Base-by-base conservation (phyloP, 129 eudicot genomes). In the Erigeron canadensis region DNA sequence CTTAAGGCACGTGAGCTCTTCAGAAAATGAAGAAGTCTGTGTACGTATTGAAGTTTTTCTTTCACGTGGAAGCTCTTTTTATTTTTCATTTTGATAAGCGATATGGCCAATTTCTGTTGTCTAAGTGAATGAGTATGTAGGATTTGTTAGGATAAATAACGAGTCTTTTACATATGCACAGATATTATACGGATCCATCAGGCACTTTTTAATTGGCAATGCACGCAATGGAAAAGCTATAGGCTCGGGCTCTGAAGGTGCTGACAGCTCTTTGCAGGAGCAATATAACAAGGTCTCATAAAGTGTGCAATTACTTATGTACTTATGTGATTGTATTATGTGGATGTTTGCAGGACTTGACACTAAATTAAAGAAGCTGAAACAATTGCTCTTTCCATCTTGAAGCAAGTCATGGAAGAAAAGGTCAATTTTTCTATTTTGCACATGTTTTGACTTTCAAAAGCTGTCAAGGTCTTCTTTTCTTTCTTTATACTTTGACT, bases 191-290 rank as follows among this genome's bases (percentile, higher is more conserved):
- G 41, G 99, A 95, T 81, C 99, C 97, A 47, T 95, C 97, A n/a
- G 99, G 99, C 59, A 95, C 99, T 22, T 95, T 95, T 79, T n/a
- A n/a, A n/a, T n/a, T 95, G 99, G 99, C 99, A 95, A 75, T 95
- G 97, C 76, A 75, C 90, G 97, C 76, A 95, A 83, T 51, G 99
- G 96, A 67, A 95, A 95, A 85, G 97, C 99, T 44, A 95, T 95
- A 67, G 99, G 99, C 44, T 95, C 99, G 54, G 97, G 97, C 23
- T 90, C 99, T 50, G 99, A 95, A 84, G 99, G 99, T 75, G 99
- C 99, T 55, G 97, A 95, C 78, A 90, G 97, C 88, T 95, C 99
- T 69, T 75, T 95, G 81, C 99, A 95, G 86, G 99, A 95, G 89
- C 97, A 95, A 71, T 95, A 56, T 53, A 90, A 88, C 85, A 86